These are phyloP conservation scores for Colletotrichum plurivorum DNA, from an alignment of 2,329 filamentous ascomycete genomes.

Conservation along the genomic window DNA sequence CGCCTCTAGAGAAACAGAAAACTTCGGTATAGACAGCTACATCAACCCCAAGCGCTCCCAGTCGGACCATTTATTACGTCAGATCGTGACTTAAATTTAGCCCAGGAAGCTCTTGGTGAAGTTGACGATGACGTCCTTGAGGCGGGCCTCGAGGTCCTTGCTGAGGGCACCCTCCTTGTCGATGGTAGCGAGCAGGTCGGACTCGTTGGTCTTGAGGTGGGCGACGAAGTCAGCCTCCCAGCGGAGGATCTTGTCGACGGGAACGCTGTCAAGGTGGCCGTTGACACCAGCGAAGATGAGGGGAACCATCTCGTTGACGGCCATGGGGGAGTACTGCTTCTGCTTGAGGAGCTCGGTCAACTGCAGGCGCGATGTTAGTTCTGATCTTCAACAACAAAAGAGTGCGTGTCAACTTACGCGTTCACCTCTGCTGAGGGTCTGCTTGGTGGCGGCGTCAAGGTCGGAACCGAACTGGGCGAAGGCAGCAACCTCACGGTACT, in stretches of 20 bases:
- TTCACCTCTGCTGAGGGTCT: constrained; percentile 98
- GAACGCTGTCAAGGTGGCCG: constrained; percentile 90
- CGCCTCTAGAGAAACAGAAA: constrained; percentile 64
- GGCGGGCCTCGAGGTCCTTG: constrained; percentile 90
- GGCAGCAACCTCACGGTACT: constrained; percentile 99
- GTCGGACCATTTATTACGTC: constrained; percentile 47
- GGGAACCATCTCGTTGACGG: constrained; percentile 99
- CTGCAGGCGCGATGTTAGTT: constrained; percentile 52
- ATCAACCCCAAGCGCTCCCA: constrained; percentile 50
- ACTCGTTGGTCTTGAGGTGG: constrained; percentile 92
- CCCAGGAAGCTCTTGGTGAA: constrained; percentile 95
- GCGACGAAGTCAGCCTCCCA: constrained; percentile 97
- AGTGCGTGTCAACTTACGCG: constrained; percentile 73
- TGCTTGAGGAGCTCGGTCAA: constrained; percentile 99
- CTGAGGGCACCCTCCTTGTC: constrained; percentile 96
- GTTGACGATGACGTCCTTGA: constrained; percentile 80
- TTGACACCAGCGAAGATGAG: constrained; percentile 99
- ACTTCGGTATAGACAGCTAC: constrained; percentile 64
- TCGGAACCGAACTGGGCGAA: constrained; percentile 99
- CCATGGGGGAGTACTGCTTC: constrained; percentile 99
- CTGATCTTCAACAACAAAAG: not conserved
- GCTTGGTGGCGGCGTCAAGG: constrained; percentile 98
- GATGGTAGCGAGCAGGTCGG: constrained; percentile 85
- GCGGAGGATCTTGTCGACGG: constrained; percentile 89
- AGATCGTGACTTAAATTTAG: constrained; percentile 59